These are phyloP conservation scores for Camelina laxa DNA, from an alignment of 345 rosid genomes.

Conservation along the genomic window DNA sequence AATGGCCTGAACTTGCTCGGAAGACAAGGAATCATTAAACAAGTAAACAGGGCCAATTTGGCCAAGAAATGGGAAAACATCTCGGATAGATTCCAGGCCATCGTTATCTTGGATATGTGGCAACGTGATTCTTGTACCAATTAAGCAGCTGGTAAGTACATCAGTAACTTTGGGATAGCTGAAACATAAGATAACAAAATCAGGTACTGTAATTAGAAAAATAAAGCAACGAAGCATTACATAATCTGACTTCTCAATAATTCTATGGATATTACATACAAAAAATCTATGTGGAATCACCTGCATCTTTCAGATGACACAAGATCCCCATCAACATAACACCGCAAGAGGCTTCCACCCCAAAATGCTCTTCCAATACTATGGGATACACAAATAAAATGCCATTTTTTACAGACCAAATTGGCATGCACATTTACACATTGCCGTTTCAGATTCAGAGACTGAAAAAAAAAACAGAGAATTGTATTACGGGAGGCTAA, in stretches of 20 bases:
- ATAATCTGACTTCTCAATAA: slow-evolving; percentile 1
- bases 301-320: slow-evolving; percentile 99
- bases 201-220: slow-evolving; percentile 13
- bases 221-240: slow-evolving; percentile 30
- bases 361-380: slow-evolving; percentile 94
- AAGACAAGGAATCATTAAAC: slow-evolving; percentile 80
- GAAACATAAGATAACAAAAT: slow-evolving; percentile 44
- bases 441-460: slow-evolving; percentile 76
- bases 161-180: slow-evolving; percentile 94
- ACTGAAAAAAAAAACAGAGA: slow-evolving; percentile 59
- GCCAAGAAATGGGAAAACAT: slow-evolving; percentile 71
- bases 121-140: slow-evolving; percentile 68
- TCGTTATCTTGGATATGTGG: slow-evolving; percentile 64
- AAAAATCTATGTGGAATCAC: slow-evolving; percentile 41
- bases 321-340: slow-evolving; percentile 83
- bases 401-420: slow-evolving; percentile 79
- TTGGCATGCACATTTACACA: slow-evolving; percentile 61
- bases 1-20: slow-evolving; percentile 82
- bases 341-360: slow-evolving; percentile 89
- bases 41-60: slow-evolving; percentile 95
- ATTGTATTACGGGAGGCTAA: slow-evolving; percentile 28
- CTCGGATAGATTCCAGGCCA: slow-evolving; percentile 53
- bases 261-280: slow-evolving; percentile 36
- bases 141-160: slow-evolving; percentile 66
- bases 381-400: slow-evolving; percentile 87